Base-by-base conservation (phyloP, 805 yeast genomes). In the Isabelozyma heimii region DNA sequence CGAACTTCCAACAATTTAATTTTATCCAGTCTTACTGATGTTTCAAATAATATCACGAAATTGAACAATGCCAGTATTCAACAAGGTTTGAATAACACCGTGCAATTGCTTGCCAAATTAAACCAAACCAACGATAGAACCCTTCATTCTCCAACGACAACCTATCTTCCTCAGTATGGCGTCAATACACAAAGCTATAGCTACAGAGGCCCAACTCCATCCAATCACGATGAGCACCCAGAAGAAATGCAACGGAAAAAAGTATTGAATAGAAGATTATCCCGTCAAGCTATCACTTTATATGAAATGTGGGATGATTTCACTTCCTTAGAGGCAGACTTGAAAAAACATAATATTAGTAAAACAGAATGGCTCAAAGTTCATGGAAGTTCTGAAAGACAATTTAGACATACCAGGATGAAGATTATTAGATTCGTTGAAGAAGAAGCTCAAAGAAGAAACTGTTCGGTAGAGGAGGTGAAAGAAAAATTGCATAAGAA, bases 221-320 rank as follows among this genome's bases (percentile, higher is more conserved):
- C n/a, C 35, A 13, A 30, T 2, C 35, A 5, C 5, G 35, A 30
- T 5, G 35, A 40, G 24, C 24, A 20, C 26, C 17, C 30, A 28
- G 47, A 46, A 20, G 61, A 50, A 46, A 13, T 45, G 8, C 54
- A 55, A 41, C 50, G 67, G 12, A 58, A 57, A 41, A 42, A 51
- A 3, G 63, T 60, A 9, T 43, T 64, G 35, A 52, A 52, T 38
- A 40, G 67, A 28, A 48, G 67, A 45, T 57, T 63, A 33, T 63
- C 67, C 5, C 37, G 68, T 42, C 68, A 64, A 43, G 67, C 68
- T 0, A 52, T 57, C 33, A 59, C 65, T 13, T 46, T 66, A 8
- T 61, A 57, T 47, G 69, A 66, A 49, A 62, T 66, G 68, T 66
- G 70, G 70, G 65, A 66, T 48, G 70, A 66, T 49, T 66, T 63